A percentile compares a stretch with the other conserved stretches of the same genome.
These are phyloP conservation scores for Phaeophleospora eucalypticola DNA, from an alignment of 2,329 filamentous ascomycete genomes.

Conservation along the genomic window DNA sequence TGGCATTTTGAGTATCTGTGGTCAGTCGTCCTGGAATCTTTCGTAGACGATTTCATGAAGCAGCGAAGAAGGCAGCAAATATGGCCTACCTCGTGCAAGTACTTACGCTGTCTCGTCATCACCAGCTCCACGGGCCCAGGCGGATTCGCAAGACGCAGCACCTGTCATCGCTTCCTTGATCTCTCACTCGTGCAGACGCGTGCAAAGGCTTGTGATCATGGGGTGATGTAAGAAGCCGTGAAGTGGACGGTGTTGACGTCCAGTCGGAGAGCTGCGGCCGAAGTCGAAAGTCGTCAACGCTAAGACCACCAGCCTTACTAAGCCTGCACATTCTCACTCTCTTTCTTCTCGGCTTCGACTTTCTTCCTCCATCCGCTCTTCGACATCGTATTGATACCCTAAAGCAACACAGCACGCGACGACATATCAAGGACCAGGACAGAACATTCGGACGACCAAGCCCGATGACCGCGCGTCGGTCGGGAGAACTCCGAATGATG, in stretches of 20 bases:
- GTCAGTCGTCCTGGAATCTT: too few species aligned
- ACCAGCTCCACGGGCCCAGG: not conserved
- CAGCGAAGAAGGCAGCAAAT: not conserved
- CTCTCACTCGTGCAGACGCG: not conserved
- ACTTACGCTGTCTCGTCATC: not conserved
- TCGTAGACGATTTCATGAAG: too few species aligned
- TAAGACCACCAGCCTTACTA: too few species aligned
- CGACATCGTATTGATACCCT: too few species aligned
- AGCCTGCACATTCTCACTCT: not conserved
- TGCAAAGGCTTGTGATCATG: conserved; percentile 1
- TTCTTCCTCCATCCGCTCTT: not conserved
- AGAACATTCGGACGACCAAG: too few species aligned
- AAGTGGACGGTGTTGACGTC: not conserved
- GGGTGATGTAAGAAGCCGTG: conserved; percentile 2
- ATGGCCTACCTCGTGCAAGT: not conserved
- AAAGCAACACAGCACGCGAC: too few species aligned
- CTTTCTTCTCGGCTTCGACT: not conserved
- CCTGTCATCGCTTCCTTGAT: not conserved
- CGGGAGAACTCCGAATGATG: too few species aligned
- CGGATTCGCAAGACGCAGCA: not conserved
- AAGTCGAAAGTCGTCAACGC: too few species aligned
- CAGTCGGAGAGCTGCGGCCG: not conserved
- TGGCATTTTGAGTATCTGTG: not conserved
- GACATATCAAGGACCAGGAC: too few species aligned
- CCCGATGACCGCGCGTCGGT: too few species aligned